Conservation (phyloP, 176 grass and related monocot genomes). For the Eragrostis curvula region DNA sequence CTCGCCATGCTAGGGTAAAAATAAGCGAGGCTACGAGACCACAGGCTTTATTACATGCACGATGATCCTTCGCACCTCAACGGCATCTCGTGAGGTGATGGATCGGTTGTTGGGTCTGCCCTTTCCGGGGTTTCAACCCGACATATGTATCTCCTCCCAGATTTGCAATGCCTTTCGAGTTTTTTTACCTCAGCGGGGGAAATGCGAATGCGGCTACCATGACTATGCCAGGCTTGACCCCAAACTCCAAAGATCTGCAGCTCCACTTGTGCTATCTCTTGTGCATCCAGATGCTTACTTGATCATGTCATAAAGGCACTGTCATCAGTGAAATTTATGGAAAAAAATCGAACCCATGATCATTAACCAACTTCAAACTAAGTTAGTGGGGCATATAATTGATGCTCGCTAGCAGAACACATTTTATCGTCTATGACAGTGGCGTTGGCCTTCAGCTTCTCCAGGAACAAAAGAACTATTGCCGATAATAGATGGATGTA, state of each 20-base stretch:
- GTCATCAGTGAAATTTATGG: background rate
- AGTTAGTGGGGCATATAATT: background rate
- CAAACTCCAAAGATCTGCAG: background rate
- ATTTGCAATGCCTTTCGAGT: constrained; percentile 48
- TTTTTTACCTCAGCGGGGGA: constrained; percentile 20
- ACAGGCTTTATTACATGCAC: constrained; percentile 28
- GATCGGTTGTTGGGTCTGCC: constrained; percentile 41
- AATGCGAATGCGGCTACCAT: background rate
- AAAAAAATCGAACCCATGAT: constrained; percentile 20
- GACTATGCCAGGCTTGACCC: background rate
- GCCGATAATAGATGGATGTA: constrained; percentile 1
- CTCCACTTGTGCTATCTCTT: constrained; percentile 36
- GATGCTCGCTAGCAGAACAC: background rate
- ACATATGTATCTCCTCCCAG: constrained; percentile 54
- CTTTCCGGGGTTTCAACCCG: constrained; percentile 46
- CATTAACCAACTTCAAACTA: background rate
- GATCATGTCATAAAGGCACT: background rate
- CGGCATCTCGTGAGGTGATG: constrained; percentile 51
- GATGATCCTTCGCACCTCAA: constrained; percentile 36
- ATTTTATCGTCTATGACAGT: background rate
- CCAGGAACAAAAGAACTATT: background rate
- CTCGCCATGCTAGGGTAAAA: constrained; percentile 26
- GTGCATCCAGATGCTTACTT: background rate
- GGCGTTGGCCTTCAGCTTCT: background rate
- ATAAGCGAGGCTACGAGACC: constrained; percentile 27